Evolutionary conservation across 2,329 filamentous ascomycete species (phyloP), one percentile per base, ranked within the genome.

Genomic region (Neocatenulostroma microsporum): DNA sequence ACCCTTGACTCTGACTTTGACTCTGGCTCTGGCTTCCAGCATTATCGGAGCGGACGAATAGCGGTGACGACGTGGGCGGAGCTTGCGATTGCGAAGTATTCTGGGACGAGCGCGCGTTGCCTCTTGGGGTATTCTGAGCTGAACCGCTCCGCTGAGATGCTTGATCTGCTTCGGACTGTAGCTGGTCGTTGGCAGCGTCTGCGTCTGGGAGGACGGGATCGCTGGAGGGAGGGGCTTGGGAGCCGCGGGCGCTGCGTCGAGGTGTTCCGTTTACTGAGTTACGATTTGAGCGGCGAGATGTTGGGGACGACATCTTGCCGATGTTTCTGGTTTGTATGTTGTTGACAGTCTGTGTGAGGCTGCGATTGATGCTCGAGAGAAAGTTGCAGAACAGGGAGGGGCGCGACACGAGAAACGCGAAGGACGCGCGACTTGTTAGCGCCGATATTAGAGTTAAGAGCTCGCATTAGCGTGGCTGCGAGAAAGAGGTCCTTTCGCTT

Each of bases 11-110:
- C 33, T 52, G 48, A 21, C 45, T 51, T 37, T 56, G 55, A 24
- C 48, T 52, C 41, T 56, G 51, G 45, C 63, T 58, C 44, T 57
- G 58, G 19, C 62, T 64, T 23, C 61, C 63, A 34, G 64, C 64
- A 8, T 78, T 75, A 13, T 76, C 80, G 0, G 76, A 80, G 44
- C 70, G 76, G 62, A 80, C 93, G 62, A 84, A 84, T 46, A 94
- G 70, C 26, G 88, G 88, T 40, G 87, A 94, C 3, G 86, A 91
- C 4, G 76, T 56, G 2, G 55, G 53, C 20, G 56, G 56, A 8
- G 47, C 49, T 42, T 47, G 36, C 32, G 48, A 38, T 21, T 48
- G 46, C n/a, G 53, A 53, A 3, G 45, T 46, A 17, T 49, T 37
- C 75, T 44, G 80, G 67, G 23, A 68, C 56, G 36, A 59, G 55